A percentile compares a stretch with the other conserved stretches of the same genome.
Evolutionary conservation across 352 stramenopile species (phyloP).

Genomic region (Pythium coloratum): DNA sequence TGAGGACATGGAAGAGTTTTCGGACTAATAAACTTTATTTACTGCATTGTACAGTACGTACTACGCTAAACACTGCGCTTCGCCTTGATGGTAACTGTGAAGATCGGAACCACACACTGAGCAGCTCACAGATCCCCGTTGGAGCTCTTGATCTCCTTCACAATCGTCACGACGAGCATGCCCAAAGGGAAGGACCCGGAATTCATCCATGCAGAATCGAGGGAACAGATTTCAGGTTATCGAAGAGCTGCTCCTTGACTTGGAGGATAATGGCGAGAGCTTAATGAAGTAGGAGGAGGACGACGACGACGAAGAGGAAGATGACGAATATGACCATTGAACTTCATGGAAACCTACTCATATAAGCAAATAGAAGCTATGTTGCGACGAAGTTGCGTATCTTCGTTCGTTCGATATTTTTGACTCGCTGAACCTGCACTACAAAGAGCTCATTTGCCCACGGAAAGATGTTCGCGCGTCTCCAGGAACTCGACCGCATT

Average conservation of each 20-base stretch:
- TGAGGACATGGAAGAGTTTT: not conserved
- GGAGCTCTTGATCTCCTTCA: not conserved
- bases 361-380: not conserved
- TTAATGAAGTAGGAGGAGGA: no score
- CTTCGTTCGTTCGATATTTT: constrained; percentile 5
- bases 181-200: no score
- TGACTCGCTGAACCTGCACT: not conserved
- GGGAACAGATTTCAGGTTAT: no score
- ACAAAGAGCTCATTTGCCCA: not conserved
- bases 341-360: not conserved
- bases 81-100: no score
- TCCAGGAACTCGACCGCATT: not conserved
- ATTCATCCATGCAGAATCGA: no score
- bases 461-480: not conserved
- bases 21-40: not conserved
- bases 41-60: not conserved
- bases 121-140: not conserved
- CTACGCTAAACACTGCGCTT: no score
- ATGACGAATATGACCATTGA: not conserved
- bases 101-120: no score
- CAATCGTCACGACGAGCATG: no score
- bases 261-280: no score
- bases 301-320: not conserved
- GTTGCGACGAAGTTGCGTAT: not conserved
- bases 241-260: no score